Percentiles rank a stretch among this genome's conserved stretches.
phyloP scores from a whole-genome alignment of 176 grass and related monocot species.

The Oryza nivara region DNA sequence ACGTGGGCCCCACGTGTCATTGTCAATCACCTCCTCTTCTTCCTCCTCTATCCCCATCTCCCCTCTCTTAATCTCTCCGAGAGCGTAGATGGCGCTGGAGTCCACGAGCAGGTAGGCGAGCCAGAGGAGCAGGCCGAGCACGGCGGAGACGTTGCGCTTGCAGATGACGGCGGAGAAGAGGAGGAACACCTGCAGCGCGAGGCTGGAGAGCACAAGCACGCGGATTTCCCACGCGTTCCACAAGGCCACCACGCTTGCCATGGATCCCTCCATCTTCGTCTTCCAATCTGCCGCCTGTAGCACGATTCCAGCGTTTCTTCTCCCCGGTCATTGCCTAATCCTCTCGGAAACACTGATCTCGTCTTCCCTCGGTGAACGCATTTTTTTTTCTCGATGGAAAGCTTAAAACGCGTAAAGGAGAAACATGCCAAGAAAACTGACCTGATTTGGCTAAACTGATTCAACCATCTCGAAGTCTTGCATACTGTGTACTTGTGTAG shows the following conservation, averaged over 20 bases:
- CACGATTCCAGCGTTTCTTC: no score
- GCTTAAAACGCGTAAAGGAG: no score
- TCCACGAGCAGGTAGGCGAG: conserved; percentile 54
- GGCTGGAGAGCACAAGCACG: conserved; percentile 48
- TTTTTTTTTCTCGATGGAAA: no score
- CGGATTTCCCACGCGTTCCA: conserved; percentile 56
- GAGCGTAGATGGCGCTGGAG: conserved; percentile 52
- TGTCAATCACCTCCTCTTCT: no score
- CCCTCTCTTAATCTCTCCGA: neutral
- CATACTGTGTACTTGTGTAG: no score
- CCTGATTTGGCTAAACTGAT: no score
- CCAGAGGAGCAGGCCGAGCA: conserved; percentile 45
- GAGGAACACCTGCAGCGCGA: conserved; percentile 54
- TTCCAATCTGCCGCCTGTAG: neutral
- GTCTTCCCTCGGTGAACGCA: neutral
- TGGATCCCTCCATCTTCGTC: conserved; percentile 13
- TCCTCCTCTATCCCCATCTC: no score
- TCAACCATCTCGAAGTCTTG: no score
- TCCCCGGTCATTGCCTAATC: no score
- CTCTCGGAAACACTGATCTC: no score
- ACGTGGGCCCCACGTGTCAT: no score
- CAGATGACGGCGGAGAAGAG: conserved; percentile 47
- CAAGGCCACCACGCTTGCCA: neutral
- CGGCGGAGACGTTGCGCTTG: conserved; percentile 48
- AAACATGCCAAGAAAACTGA: no score